A percentile compares a stretch with the other conserved stretches of the same genome.
Evolutionary conservation across 1,139 yeast genomes (phyloP).

Genomic region (Zygosaccharomyces sapae): DNA sequence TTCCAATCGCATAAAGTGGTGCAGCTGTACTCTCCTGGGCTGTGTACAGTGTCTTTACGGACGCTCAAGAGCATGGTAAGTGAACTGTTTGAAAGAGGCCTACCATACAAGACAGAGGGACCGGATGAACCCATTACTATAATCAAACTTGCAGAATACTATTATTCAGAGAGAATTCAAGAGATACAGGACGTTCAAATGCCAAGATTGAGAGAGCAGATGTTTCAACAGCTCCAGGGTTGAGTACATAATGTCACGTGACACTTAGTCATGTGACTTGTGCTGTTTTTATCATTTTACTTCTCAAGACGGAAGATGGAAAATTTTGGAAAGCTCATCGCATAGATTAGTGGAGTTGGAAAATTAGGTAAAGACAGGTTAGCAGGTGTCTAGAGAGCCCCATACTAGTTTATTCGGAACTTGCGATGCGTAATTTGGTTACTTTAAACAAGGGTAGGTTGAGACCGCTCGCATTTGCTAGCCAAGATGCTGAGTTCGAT

Average conservation of each 20-base stretch:
- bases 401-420: not conserved
- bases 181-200: conserved; percentile 24
- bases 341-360: not conserved
- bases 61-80: conserved; percentile 22
- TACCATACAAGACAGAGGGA: conserved; percentile 10
- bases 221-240: conserved; percentile 8
- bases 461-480: conserved; percentile 44
- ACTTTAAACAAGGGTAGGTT: conserved; percentile 54
- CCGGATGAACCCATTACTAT: conserved; percentile 18
- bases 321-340: conserved; percentile 7
- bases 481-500: conserved; percentile 57
- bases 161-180: conserved; percentile 25
- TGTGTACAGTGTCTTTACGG: conserved; percentile 21
- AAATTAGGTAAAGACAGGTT: not conserved
- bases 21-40: conserved; percentile 26
- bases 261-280: not conserved
- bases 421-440: conserved; percentile 53
- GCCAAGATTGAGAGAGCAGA: conserved; percentile 22
- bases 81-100: conserved; percentile 24
- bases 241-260: not conserved
- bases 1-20: conserved; percentile 27
- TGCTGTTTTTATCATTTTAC: not conserved
- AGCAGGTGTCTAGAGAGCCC: not conserved
- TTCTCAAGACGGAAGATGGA: not conserved
- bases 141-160: conserved; percentile 30